Conservation (phyloP, 257 asterid species). For the Craterostigma plantagineum region DNA sequence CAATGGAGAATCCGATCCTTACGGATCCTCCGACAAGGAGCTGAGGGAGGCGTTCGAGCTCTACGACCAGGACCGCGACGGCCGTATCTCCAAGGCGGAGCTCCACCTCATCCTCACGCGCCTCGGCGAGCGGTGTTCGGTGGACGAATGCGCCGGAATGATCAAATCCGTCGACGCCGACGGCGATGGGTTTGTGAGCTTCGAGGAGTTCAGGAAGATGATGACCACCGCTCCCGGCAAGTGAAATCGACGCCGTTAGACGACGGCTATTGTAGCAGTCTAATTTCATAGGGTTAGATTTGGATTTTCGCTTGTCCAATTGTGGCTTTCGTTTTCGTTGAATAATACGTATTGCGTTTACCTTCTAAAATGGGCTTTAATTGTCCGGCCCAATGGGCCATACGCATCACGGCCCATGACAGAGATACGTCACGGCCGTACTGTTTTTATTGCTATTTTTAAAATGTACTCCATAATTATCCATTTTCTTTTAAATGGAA, state of each 20-base stretch:
- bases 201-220: slow-evolving; percentile 65
- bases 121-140: slow-evolving; percentile 54
- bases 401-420: too few species aligned
- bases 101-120: slow-evolving; percentile 59
- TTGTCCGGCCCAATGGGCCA: too few species aligned
- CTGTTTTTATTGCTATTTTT: too few species aligned
- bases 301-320: too few species aligned
- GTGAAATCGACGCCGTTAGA: slow-evolving; percentile 5
- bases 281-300: too few species aligned
- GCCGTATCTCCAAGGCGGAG: slow-evolving; percentile 57
- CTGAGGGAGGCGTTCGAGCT: slow-evolving; percentile 64
- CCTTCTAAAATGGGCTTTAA: too few species aligned
- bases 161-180: slow-evolving; percentile 57
- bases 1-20: slow-evolving; percentile 18
- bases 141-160: slow-evolving; percentile 53
- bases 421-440: too few species aligned
- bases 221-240: slow-evolving; percentile 23
- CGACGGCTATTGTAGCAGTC: too few species aligned
- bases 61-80: slow-evolving; percentile 76
- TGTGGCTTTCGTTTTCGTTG: too few species aligned
- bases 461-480: too few species aligned
- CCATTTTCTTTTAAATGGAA: too few species aligned
- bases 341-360: too few species aligned
- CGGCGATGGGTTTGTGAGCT: slow-evolving; percentile 66
- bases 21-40: slow-evolving; percentile 30